Percentiles rank a stretch among this genome's conserved stretches.
Conservation (phyloP, 2,329 filamentous ascomycete species). For the Sporothrix dimorphospora region DNA sequence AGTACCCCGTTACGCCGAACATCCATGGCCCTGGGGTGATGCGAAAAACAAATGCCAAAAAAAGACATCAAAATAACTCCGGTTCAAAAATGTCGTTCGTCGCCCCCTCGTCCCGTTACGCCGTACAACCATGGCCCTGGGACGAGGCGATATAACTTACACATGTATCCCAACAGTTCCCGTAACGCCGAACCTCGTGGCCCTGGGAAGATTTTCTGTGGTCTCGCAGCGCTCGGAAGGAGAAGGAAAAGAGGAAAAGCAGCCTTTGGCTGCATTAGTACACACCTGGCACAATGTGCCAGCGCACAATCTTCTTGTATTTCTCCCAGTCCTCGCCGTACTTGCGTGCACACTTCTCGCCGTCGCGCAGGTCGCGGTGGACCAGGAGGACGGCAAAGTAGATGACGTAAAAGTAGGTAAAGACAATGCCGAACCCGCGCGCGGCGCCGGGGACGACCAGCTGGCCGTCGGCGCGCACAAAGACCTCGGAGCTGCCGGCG, state of each 20-base stretch:
- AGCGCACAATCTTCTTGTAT: slow-evolving; percentile 82
- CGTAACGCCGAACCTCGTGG: slow-evolving; percentile 2
- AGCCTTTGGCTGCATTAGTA: slow-evolving; percentile 58
- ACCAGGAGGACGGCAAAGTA: slow-evolving; percentile 89
- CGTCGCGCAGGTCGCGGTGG: slow-evolving; percentile 84
- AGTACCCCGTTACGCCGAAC: slow-evolving; percentile 22
- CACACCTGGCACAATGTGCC: slow-evolving; percentile 79
- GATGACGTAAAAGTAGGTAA: slow-evolving; percentile 93
- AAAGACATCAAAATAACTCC: not conserved
- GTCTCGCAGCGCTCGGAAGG: not conserved
- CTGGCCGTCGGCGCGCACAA: slow-evolving; percentile 61
- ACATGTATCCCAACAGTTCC: slow-evolving; percentile 19
- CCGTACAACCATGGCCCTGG: slow-evolving; percentile 18
- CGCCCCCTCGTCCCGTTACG: not conserved
- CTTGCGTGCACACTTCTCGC: slow-evolving; percentile 87
- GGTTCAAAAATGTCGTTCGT: not conserved
- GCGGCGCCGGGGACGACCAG: slow-evolving; percentile 73
- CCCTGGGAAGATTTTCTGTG: not conserved
- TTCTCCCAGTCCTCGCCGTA: slow-evolving; percentile 91
- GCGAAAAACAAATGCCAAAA: not conserved
- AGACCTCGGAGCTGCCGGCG: slow-evolving; percentile 32
- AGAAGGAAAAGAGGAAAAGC: not conserved
- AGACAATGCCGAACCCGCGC: slow-evolving; percentile 79
- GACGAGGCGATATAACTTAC: not conserved
- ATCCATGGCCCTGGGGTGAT: slow-evolving; percentile 21